Base-by-base conservation (phyloP, 257 asterid genomes). In the Prunella vulgaris region DNA sequence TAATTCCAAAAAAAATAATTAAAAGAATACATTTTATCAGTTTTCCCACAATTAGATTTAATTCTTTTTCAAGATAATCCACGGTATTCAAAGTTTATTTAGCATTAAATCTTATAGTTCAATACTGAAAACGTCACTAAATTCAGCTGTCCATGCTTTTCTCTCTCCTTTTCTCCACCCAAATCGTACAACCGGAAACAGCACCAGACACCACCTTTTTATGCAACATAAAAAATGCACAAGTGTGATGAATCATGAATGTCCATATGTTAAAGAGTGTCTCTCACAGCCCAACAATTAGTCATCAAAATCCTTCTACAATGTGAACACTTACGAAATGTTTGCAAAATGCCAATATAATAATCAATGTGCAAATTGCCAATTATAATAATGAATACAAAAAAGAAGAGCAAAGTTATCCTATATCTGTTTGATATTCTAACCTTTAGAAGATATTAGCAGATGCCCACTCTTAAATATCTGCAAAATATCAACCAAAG, bases 381-480 rank as follows among this genome's bases (percentile, higher is more conserved):
- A n/a, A n/a, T n/a, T n/a, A n/a, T n/a, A n/a, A n/a, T n/a, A n/a
- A n/a, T n/a, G n/a, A n/a, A n/a, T n/a, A n/a, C n/a, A 10, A 30
- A 30, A 15, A 25, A 5, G n/a, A 35, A 54, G 14, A 15, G 40
- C 13, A 53, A 20, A 9, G 18, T 5, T 42, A 46, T 20, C 53
- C 38, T 33, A 46, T 35, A 27, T 44, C 7, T 38, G 76, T 32
- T 51, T 25, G 74, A 58, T 66, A 65, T 40, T 78, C 95, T 56
- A 69, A 92, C 97, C 97, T 86, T 86, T 92, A 20, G 97, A 89
- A 61, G 97, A 92, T 76, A 92, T 89, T 76, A 92, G 87, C 60
- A 92, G 92, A 51, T 88, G 90, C 78, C 97, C 97, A 53, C 96
- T 92, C 88, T 89, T 92, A 95, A 89, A 92, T 74, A 92, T 85